Evolutionary conservation across 2,329 filamentous ascomycete species (phyloP).

Genomic region (Rutstroemia sydowiana): DNA sequence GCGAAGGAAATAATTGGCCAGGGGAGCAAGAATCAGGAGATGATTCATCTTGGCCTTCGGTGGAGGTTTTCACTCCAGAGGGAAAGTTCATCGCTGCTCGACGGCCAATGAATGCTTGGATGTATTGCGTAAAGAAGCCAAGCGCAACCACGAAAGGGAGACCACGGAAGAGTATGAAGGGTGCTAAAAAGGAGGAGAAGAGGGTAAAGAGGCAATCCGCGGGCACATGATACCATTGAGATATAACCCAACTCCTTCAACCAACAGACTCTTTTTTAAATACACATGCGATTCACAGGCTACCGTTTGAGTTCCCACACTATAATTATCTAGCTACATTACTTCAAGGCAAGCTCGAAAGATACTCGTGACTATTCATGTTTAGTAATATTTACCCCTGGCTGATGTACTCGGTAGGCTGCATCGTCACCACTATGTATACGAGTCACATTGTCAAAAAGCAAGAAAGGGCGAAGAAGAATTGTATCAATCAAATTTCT

Average conservation of each 20-base stretch:
- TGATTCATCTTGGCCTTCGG: slow-evolving; percentile 50
- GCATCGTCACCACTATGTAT: too few species aligned
- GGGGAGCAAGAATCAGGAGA: slow-evolving; percentile 1
- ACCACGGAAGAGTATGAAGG: slow-evolving; percentile 65
- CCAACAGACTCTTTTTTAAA: neutral
- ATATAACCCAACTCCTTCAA: neutral
- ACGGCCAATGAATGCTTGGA: slow-evolving; percentile 63
- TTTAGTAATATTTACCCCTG: too few species aligned
- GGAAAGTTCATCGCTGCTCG: slow-evolving; percentile 70
- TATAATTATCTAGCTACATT: too few species aligned
- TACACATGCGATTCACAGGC: too few species aligned
- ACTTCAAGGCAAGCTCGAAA: too few species aligned
- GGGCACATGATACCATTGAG: neutral
- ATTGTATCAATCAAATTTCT: too few species aligned
- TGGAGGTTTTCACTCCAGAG: slow-evolving; percentile 80
- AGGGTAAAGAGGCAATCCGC: neutral
- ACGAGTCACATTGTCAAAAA: too few species aligned
- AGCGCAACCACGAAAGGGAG: slow-evolving; percentile 41
- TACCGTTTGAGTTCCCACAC: too few species aligned
- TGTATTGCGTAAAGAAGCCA: slow-evolving; percentile 48
- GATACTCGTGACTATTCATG: too few species aligned
- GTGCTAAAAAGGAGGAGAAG: slow-evolving; percentile 41
- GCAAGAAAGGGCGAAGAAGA: too few species aligned
- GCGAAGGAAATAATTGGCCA: neutral
- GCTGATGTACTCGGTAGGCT: too few species aligned